Evolutionary conservation across 768 basidiomycete species (phyloP).

Genomic region (Leccinum subtestaceum): DNA sequence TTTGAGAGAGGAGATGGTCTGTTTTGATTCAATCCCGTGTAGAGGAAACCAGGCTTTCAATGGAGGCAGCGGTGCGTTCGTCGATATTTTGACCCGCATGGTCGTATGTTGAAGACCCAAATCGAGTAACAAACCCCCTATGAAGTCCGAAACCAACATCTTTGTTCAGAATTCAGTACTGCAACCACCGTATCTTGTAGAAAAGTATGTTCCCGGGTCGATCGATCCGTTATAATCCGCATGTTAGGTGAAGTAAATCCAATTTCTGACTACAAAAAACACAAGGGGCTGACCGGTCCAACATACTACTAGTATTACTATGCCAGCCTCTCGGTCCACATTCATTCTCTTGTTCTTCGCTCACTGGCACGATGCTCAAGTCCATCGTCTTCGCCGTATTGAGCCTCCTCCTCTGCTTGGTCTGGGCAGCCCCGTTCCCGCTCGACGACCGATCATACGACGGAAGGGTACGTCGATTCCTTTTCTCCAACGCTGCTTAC

Average conservation of each 20-base stretch:
- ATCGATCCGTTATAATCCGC: background rate
- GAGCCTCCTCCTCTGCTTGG: background rate
- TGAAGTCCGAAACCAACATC: no score
- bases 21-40: background rate
- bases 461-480: background rate
- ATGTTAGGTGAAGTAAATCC: background rate
- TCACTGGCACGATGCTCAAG: background rate
- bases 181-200: no score
- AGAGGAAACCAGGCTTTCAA: constrained; percentile 53
- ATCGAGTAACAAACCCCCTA: background rate
- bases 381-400: background rate
- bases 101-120: background rate
- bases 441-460: background rate
- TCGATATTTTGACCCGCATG: constrained; percentile 52
- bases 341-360: background rate
- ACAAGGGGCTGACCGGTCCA: background rate
- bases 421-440: background rate
- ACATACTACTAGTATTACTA: background rate
- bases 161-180: no score
- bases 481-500: background rate
- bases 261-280: background rate
- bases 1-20: constrained; percentile 20
- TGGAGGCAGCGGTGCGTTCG: constrained; percentile 44
- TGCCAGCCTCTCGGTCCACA: background rate
- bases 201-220: background rate